A percentile compares a stretch with the other conserved stretches of the same genome.
Conservation (phyloP, 495 filamentous ascomycete species). For the Penicillium turbatum region DNA sequence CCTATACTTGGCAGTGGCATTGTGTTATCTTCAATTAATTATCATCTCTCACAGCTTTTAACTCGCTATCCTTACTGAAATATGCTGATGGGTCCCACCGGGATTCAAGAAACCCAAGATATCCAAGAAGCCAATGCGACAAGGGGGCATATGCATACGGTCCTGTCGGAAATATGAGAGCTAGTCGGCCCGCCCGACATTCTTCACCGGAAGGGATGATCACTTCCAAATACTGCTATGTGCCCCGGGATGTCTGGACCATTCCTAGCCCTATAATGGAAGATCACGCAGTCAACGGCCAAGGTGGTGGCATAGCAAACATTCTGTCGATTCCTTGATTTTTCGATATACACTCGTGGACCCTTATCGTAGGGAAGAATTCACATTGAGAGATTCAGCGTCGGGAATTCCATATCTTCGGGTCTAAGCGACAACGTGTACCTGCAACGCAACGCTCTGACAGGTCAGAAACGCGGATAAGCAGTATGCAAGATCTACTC, state of each 20-base stretch:
- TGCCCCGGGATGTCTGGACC: not conserved
- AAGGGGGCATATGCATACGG: not conserved
- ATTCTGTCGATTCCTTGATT: no score
- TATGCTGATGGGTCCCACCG: not conserved
- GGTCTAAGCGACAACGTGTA: not conserved
- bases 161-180: not conserved
- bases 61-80: not conserved
- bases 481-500: not conserved
- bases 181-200: not conserved
- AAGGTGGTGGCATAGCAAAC: not conserved
- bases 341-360: no score
- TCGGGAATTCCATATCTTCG: no score
- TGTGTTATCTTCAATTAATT: not conserved
- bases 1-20: slow-evolving; percentile 8
- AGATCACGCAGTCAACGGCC: not conserved
- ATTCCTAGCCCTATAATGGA: not conserved
- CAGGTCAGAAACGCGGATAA: not conserved
- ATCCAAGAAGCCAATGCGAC: not conserved
- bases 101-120: not conserved
- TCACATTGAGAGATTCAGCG: no score
- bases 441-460: not conserved
- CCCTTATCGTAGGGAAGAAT: no score
- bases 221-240: not conserved
- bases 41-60: not conserved
- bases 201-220: not conserved